Base-by-base conservation (phyloP, 2,329 filamentous ascomycete genomes). In the Aspergillus puulaauensis region DNA sequence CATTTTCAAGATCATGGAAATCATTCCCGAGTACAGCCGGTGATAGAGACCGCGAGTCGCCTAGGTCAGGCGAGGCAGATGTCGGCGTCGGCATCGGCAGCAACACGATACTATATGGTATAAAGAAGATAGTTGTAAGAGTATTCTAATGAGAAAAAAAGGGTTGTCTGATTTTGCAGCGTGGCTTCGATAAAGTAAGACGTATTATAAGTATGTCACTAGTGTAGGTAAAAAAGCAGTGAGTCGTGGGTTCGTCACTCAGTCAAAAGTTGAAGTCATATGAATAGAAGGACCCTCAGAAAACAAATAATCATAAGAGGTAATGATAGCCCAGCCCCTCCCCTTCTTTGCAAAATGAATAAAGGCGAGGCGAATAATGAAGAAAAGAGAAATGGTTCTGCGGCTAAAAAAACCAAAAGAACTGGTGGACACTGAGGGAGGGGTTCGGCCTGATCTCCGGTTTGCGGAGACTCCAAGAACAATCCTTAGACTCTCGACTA, bases 1-100 rank as follows among this genome's bases (percentile, higher is more conserved):
- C 52, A 19, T 51, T 54, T 9, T 62, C 62, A 19, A 58, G 44
- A 40, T 17, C 21, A 6, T 31, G 37, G n/a, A n/a, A 33, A 12
- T 12, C 37, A 24, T 41, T 41, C 11, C 48, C 37, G 47, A 40
- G 15, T 4, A 15, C 35, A n/a, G 49, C 23, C 14, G 41, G 41
- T 1, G 41, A 53, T 8, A 46, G 51, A 27, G 41, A 19, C 21
- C 40, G 41, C 15, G 41, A 46, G 17, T 21, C 27, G 40, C 50
- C 40, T 37, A 21, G 40, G 17, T 12, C 19, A 24, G 51, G 31
- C 31, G 51, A 45, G 17, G 31, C 15, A 33, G 27, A n/a, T 48
- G 24, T 35, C 45, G 45, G 35, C 8, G 27, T 14, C 27, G 31
- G n/a, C 45, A 47, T 47, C 27, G 24, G n/a, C 17, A 37, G 35